Percentiles rank a stretch among this genome's conserved stretches.
phyloP scores from a whole-genome alignment of 202 grass and related monocot species.

The Musa balbisiana region DNA sequence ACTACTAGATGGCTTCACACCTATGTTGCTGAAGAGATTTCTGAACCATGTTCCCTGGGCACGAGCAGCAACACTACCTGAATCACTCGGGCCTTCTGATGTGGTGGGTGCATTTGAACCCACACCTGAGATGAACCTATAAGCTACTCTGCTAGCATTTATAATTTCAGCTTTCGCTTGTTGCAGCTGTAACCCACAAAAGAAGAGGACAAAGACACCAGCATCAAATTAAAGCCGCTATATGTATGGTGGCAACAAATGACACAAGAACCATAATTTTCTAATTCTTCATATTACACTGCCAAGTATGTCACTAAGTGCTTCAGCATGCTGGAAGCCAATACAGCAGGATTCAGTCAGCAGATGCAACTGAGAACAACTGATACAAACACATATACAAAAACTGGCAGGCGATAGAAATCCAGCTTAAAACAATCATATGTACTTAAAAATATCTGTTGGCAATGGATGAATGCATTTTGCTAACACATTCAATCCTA shows the following conservation, averaged over 20 bases:
- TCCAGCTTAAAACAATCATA: too few species aligned
- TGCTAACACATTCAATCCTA: too few species aligned
- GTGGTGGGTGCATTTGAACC: constrained; percentile 29
- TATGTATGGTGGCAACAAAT: neutral
- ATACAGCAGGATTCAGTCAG: too few species aligned
- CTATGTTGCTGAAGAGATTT: constrained; percentile 34
- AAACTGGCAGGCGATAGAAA: too few species aligned
- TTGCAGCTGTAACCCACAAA: constrained; percentile 31
- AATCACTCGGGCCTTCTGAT: constrained; percentile 15
- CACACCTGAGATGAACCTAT: constrained; percentile 33
- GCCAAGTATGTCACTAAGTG: too few species aligned
- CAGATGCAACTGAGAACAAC: too few species aligned
- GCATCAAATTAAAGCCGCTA: neutral
- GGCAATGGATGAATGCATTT: too few species aligned
- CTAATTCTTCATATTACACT: too few species aligned
- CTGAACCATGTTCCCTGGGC: constrained; percentile 29
- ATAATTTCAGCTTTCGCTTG: constrained; percentile 52
- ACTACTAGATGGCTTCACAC: constrained; percentile 42
- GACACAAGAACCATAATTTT: neutral
- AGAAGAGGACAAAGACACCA: neutral
- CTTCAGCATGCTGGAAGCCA: too few species aligned
- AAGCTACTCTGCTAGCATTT: constrained; percentile 42
- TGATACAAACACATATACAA: too few species aligned
- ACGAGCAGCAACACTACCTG: constrained; percentile 19
- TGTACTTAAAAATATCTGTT: too few species aligned